phyloP scores from a whole-genome alignment of 805 yeast species.

The Saccharomycopsis microspora region DNA sequence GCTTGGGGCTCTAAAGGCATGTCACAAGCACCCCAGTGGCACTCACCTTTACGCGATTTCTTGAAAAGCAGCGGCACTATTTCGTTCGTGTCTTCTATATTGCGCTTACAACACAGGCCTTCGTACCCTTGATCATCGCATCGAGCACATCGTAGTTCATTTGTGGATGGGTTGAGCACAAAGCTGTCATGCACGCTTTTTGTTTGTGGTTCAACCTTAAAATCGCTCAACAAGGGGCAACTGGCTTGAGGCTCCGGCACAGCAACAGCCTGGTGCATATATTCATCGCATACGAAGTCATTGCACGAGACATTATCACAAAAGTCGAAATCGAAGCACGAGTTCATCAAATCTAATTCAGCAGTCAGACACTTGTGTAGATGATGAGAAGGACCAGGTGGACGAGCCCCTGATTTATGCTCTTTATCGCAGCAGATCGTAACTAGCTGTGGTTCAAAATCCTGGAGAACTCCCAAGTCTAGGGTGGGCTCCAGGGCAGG shows the following conservation, averaged over 20 bases:
- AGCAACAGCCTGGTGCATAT: conserved; percentile 2
- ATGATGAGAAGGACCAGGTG: conserved; percentile 7
- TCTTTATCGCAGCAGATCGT: conserved; percentile 15
- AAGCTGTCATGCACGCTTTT: conserved; percentile 9
- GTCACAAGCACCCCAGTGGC: conserved; percentile 64
- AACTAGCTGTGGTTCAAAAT: conserved; percentile 14
- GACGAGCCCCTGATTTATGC: not conserved
- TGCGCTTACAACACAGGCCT: not conserved
- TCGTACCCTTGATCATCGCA: conserved; percentile 5
- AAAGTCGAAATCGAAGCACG: conserved; percentile 17
- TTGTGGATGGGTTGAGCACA: conserved; percentile 12
- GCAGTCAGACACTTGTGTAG: conserved; percentile 10
- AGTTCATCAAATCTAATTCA: conserved; percentile 15
- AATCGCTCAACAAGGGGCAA: conserved; percentile 1
- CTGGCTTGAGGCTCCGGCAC: conserved; percentile 11
- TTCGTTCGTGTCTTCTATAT: not conserved
- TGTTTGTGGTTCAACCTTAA: not conserved
- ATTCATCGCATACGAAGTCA: conserved; percentile 16
- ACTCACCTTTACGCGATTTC: conserved; percentile 19
- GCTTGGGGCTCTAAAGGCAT: conserved; percentile 28
- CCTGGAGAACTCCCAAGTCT: conserved; percentile 1
- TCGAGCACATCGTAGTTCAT: conserved; percentile 9
- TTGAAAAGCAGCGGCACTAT: too few relatives aligned
- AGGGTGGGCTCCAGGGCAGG: not conserved
- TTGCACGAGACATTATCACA: conserved; percentile 15